Evolutionary conservation across 345 rosid genomes (phyloP).

Genomic region (Excoecaria agallocha): DNA sequence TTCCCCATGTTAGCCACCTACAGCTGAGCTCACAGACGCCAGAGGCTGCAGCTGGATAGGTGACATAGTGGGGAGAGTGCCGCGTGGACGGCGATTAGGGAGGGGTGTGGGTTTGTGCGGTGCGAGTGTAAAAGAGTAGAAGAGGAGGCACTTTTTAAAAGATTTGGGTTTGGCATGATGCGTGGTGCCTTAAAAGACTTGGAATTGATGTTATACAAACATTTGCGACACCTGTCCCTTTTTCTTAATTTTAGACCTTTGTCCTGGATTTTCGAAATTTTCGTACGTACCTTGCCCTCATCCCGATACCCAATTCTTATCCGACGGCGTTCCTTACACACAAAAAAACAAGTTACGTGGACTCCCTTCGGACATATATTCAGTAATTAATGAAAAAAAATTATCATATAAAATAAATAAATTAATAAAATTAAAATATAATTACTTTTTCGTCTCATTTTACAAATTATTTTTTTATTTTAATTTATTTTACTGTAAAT

Average conservation of each 20-base stretch:
- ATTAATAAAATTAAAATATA: too few species aligned
- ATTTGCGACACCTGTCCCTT: slow-evolving; percentile 25
- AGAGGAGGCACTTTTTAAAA: not conserved
- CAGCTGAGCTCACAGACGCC: too few species aligned
- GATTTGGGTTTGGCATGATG: not conserved
- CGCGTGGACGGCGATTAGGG: not conserved
- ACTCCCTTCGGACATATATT: too few species aligned
- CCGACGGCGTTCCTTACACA: slow-evolving; percentile 25
- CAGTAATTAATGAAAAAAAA: too few species aligned
- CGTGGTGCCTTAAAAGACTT: slow-evolving; percentile 32
- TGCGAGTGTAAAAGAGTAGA: not conserved
- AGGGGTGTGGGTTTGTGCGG: not conserved
- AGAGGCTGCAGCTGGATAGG: too few species aligned
- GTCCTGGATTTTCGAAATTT: not conserved
- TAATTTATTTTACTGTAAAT: too few species aligned
- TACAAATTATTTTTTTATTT: too few species aligned
- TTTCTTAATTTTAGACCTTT: not conserved
- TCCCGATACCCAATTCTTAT: not conserved
- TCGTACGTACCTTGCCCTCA: not conserved
- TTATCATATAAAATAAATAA: too few species aligned
- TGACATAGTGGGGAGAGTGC: not conserved
- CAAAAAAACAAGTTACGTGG: too few species aligned
- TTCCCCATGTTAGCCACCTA: not conserved
- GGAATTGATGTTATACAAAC: slow-evolving; percentile 21
- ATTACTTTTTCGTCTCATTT: too few species aligned